Conservation (phyloP, 257 asterid genomes). For the Jasminum sambac region DNA sequence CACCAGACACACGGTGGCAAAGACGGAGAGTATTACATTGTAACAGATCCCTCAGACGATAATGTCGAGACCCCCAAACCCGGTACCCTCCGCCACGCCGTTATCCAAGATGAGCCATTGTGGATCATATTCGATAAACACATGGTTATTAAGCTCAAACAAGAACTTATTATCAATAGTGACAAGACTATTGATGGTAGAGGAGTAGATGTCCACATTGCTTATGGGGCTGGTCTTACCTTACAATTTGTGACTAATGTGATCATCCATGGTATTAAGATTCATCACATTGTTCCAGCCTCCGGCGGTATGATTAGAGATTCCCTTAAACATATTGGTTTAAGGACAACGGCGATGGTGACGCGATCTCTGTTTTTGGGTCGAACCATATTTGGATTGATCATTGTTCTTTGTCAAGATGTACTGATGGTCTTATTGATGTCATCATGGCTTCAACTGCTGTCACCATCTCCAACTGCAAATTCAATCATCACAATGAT, state of each 20-base stretch:
- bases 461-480: conserved; percentile 82
- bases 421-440: conserved; percentile 70
- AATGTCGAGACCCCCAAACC: conserved; percentile 36
- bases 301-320: conserved; percentile 69
- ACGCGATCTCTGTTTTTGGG: conserved; percentile 54
- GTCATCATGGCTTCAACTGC: conserved; percentile 88
- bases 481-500: conserved; percentile 75
- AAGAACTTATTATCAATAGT: conserved; percentile 53
- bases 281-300: conserved; percentile 49
- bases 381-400: conserved; percentile 72
- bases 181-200: conserved; percentile 82
- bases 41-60: conserved; percentile 47
- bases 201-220: conserved; percentile 61
- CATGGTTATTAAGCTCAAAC: conserved; percentile 51
- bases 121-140: conserved; percentile 51
- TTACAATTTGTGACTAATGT: conserved; percentile 65
- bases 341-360: conserved; percentile 77
- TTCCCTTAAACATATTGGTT: conserved; percentile 47
- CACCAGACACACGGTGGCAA: conserved; percentile 43
- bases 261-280: conserved; percentile 61
- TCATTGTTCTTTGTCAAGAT: conserved; percentile 54
- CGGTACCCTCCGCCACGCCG: conserved; percentile 63
- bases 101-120: conserved; percentile 49
- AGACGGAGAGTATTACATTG: conserved; percentile 35
- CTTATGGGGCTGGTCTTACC: conserved; percentile 73